A percentile compares a stretch with the other conserved stretches of the same genome.
Conservation (phyloP, 176 grass and related monocot genomes). For the Oryza nivara region DNA sequence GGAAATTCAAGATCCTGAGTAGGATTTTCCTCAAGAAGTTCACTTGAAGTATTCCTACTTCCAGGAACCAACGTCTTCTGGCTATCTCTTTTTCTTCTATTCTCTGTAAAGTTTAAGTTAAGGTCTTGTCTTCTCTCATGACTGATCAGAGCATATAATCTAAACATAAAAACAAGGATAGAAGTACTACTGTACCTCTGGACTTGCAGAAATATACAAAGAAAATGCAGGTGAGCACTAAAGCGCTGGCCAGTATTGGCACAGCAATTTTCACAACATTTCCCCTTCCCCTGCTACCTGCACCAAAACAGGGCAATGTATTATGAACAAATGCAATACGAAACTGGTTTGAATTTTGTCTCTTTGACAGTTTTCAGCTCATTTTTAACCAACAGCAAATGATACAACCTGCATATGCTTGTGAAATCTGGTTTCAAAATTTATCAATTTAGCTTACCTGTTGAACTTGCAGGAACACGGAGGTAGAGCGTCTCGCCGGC, state of each 20-base stretch:
- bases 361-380: background rate
- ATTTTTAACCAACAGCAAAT: background rate
- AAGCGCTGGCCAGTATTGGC: constrained; percentile 1
- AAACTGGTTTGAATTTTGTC: background rate
- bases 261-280: constrained; percentile 24
- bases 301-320: background rate
- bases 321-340: background rate
- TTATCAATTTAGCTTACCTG: background rate
- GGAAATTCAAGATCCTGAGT: constrained; percentile 42
- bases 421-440: too few relatives aligned
- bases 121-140: background rate
- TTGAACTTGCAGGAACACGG: constrained; percentile 28
- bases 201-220: constrained; percentile 15
- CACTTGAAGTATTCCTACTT: constrained; percentile 16
- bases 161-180: background rate
- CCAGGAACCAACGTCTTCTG: constrained; percentile 28
- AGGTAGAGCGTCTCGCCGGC: constrained; percentile 53
- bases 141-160: background rate
- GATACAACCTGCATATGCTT: background rate
- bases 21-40: constrained; percentile 9
- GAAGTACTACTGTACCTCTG: constrained; percentile 29
- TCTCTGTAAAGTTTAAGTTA: constrained; percentile 12
- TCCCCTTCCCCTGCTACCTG: background rate
- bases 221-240: constrained; percentile 31
- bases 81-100: background rate